Evolutionary conservation across 441 rosid genomes (phyloP).

Genomic region (Eutrema salsugineum): DNA sequence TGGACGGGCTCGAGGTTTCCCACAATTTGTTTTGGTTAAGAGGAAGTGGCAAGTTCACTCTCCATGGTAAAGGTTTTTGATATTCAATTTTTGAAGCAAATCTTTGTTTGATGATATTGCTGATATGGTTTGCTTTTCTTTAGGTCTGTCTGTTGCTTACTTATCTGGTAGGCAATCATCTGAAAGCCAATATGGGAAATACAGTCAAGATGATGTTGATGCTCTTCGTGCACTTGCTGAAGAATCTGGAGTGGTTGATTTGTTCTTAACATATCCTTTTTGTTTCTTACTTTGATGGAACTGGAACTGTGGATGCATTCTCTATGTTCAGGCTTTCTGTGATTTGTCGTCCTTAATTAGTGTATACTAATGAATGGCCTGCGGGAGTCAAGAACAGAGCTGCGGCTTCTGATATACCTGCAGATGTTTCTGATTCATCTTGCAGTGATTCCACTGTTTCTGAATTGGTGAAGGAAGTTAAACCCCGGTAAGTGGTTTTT

Average conservation of each 20-base stretch:
- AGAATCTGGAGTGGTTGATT: slow-evolving; percentile 76
- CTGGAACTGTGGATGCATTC: not conserved
- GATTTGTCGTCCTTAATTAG: slow-evolving; percentile 47
- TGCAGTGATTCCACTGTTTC: slow-evolving; percentile 57
- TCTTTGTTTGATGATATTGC: not conserved
- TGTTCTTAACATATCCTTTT: slow-evolving; percentile 90
- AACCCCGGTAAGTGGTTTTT: slow-evolving; percentile 66
- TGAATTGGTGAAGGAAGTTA: slow-evolving; percentile 78
- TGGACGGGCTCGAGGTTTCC: slow-evolving; percentile 71
- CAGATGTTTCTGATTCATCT: slow-evolving; percentile 48
- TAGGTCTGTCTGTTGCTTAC: slow-evolving; percentile 82
- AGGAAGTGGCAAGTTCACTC: slow-evolving; percentile 91
- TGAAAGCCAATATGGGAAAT: slow-evolving; percentile 63
- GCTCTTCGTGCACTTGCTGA: slow-evolving; percentile 90
- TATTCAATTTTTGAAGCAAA: not conserved
- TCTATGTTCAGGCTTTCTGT: not conserved
- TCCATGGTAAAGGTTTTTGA: slow-evolving; percentile 45
- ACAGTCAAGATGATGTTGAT: slow-evolving; percentile 82
- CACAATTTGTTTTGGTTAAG: slow-evolving; percentile 77
- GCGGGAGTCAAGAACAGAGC: slow-evolving; percentile 64
- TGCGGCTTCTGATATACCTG: slow-evolving; percentile 47
- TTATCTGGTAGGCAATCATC: slow-evolving; percentile 72
- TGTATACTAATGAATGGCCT: slow-evolving; percentile 91
- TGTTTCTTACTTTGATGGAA: not conserved
- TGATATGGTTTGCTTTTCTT: slow-evolving; percentile 20